Base-by-base conservation (phyloP, 2,329 filamentous ascomycete genomes). In the Alternaria dauci region DNA sequence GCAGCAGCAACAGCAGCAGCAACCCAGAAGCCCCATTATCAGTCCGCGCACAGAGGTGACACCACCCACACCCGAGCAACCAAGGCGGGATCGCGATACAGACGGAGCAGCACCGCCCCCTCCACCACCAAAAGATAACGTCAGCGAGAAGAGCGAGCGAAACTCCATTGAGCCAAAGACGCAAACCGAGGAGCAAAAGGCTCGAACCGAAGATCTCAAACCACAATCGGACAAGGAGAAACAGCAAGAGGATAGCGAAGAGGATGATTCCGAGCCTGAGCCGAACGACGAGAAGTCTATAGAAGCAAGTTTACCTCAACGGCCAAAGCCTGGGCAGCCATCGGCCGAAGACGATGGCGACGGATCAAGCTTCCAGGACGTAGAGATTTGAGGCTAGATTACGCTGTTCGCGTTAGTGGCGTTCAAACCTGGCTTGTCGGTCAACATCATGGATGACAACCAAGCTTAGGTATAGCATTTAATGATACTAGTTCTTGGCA, bases 11-110 rank as follows among this genome's bases (percentile, higher is more conserved):
- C 66, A 66, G 53, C 65, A 73, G 61, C 65, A 74, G 51, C 66
- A 71, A 55, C 58, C 61, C 38, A 68, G 68, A 55, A 72, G 68
- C 61, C 77, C 74, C 16, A 60, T 81, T 32, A 72, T 76, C 53
- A 82, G 80, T 61, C 82, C 82, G 23, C 73, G 81, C 36, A 84
- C 83, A 44, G 81, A 84, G 66, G 76, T 84, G 68, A 85, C 82
- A 41, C 82, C 83, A 47, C 83, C 82, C 0, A 84, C 82, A 4
- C 82, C 83, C n/a, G 82, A 84, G 59, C 63, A 71, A 61, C 64
- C 71, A 5, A 75, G 68, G 12, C 72, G 66, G 47, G 65, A 72
- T 25, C 62, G 66, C 28, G 64, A 69, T 12, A 34, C 68, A 42
- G 69, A 71, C 12, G 65, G 65, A n/a, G 58, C 68, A 55, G 64